A percentile compares a stretch with the other conserved stretches of the same genome.
Conservation (phyloP, 2,329 filamentous ascomycete genomes). For the Elsinoe arachidis region DNA sequence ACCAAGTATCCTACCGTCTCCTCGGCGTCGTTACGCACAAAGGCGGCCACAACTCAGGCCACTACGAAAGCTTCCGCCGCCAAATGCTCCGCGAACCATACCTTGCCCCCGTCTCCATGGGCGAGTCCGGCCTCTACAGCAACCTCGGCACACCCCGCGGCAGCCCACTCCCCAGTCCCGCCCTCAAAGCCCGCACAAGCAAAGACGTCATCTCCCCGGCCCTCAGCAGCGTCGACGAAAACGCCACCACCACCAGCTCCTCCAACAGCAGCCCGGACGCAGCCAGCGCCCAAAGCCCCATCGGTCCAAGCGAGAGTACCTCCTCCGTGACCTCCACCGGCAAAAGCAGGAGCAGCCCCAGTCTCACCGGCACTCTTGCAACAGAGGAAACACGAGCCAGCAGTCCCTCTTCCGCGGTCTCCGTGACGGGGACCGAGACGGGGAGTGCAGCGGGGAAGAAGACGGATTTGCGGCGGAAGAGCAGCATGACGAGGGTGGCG, state of each 20-base stretch:
- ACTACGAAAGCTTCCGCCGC: conserved; percentile 91
- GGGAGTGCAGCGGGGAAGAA: neutral
- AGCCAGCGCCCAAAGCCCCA: conserved; percentile 3
- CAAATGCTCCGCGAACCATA: conserved; percentile 59
- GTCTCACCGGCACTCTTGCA: neutral
- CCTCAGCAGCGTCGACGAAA: neutral
- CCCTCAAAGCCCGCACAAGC: neutral
- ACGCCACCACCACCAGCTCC: neutral
- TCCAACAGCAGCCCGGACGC: neutral
- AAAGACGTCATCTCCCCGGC: neutral
- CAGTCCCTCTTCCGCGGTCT: neutral
- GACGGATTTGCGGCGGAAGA: conserved; percentile 6
- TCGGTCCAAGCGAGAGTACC: conserved; percentile 1
- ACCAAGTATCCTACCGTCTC: conserved; percentile 72
- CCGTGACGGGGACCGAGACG: neutral
- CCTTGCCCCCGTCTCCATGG: conserved; percentile 73
- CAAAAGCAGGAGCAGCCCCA: neutral
- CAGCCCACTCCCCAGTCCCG: conserved; percentile 24
- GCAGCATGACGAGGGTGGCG: conserved; percentile 6
- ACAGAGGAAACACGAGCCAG: conserved; percentile 1
- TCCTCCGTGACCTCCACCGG: neutral
- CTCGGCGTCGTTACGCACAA: conserved; percentile 88
- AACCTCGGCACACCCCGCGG: conserved; percentile 32
- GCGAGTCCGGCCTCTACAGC: conserved; percentile 65
- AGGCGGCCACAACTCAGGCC: conserved; percentile 88